These are phyloP conservation scores for Hypoxylon sp. DNA, from an alignment of 2,329 filamentous ascomycete species.

Conservation along the genomic window DNA sequence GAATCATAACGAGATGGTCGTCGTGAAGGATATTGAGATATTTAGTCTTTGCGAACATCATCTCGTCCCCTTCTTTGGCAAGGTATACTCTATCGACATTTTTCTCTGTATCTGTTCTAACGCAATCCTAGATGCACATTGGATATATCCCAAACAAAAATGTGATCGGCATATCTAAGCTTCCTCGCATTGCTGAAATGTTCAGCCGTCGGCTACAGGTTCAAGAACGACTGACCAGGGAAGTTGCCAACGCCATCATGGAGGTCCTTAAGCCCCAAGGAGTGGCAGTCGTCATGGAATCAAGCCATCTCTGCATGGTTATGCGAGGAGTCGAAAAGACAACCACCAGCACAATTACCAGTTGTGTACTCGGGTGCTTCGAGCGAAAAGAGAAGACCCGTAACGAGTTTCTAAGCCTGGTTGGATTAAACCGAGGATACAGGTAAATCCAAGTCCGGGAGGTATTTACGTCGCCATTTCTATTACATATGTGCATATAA, in stretches of 20 bases:
- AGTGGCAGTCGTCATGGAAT: conserved; percentile 97
- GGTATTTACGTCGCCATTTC: background rate
- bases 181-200: conserved; percentile 96
- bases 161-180: conserved; percentile 91
- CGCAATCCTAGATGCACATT: conserved; percentile 83
- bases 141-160: conserved; percentile 93
- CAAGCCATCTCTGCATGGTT: conserved; percentile 96
- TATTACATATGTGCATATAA: conserved; percentile 17
- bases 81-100: conserved; percentile 64
- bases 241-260: conserved; percentile 92
- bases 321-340: conserved; percentile 99
- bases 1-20: conserved; percentile 95
- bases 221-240: conserved; percentile 94
- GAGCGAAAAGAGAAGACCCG: conserved; percentile 90
- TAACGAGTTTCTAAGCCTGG: conserved; percentile 91
- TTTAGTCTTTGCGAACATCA: conserved; percentile 97
- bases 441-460: conserved; percentile 26
- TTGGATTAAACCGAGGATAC: conserved; percentile 63
- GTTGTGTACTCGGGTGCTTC: conserved; percentile 97
- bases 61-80: conserved; percentile 93
- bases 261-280: conserved; percentile 93
- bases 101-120: conserved; percentile 5
- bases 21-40: conserved; percentile 96
- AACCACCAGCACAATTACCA: conserved; percentile 85
- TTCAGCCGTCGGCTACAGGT: conserved; percentile 93